A percentile compares a stretch with the other conserved stretches of the same genome.
phyloP scores from a whole-genome alignment of 225 moss, liverwort and hornwort species.

The Neckera pumila region DNA sequence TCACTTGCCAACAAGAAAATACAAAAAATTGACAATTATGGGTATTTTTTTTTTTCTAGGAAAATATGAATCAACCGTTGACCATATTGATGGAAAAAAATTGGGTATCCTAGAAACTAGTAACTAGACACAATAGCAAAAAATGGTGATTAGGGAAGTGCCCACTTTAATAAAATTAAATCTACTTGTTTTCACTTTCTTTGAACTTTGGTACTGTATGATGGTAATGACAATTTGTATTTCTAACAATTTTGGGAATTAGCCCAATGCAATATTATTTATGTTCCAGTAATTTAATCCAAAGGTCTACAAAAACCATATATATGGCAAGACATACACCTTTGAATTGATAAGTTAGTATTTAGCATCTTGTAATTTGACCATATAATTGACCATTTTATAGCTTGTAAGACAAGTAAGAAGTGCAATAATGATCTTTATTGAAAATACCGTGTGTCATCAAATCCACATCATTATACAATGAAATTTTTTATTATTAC shows the following conservation, averaged over 20 bases:
- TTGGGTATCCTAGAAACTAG: too few species aligned
- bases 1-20: neutral
- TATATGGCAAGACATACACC: neutral
- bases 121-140: too few species aligned
- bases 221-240: neutral
- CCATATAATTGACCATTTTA: neutral
- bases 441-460: rapidly evolving
- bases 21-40: too few species aligned
- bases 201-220: neutral
- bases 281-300: neutral
- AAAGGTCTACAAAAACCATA: too few species aligned
- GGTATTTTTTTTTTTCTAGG: too few species aligned
- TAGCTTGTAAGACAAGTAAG: neutral
- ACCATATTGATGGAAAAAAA: too few species aligned
- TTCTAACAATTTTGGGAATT: rapidly evolving
- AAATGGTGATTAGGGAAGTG: rapidly evolving
- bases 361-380: neutral
- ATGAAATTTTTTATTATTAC: neutral
- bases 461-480: neutral
- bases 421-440: neutral
- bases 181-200: neutral
- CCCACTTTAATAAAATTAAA: neutral
- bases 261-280: neutral
- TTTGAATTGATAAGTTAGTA: neutral
- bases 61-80: too few species aligned